Conservation (phyloP, 768 basidiomycete genomes). For the Amanita pallidorosea region DNA sequence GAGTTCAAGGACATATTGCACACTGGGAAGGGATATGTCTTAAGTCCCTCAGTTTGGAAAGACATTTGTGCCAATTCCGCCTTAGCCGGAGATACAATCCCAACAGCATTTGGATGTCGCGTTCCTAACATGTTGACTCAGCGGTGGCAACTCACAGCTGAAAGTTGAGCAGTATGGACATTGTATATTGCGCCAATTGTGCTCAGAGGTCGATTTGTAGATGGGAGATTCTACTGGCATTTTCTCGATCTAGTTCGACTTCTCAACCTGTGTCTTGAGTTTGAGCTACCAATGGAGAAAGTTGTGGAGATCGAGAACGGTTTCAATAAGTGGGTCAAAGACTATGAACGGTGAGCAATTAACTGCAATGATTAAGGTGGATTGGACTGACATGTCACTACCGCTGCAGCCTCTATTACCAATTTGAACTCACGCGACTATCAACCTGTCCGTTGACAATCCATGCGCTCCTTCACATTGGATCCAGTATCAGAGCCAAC, state of each 20-base stretch:
- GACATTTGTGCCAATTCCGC: no score
- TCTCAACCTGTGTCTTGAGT: constrained; percentile 24
- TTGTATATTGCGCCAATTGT: constrained; percentile 27
- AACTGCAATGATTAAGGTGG: background rate
- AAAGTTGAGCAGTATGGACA: no score
- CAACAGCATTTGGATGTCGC: no score
- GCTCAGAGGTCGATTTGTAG: constrained; percentile 19
- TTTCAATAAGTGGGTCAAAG: constrained; percentile 23
- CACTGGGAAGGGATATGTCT: no score
- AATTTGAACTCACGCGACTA: constrained; percentile 12
- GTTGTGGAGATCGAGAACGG: constrained; percentile 16
- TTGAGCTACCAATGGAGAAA: constrained; percentile 18
- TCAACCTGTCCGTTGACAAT: constrained; percentile 19
- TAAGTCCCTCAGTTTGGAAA: no score
- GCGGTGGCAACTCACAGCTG: no score
- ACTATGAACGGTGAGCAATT: constrained; percentile 25
- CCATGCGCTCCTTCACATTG: constrained; percentile 24
- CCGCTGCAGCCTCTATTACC: constrained; percentile 15
- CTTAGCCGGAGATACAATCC: no score
- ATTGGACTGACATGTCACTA: no score
- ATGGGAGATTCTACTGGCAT: constrained; percentile 27
- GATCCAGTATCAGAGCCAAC: constrained; percentile 16
- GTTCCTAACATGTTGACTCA: no score
- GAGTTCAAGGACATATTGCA: no score
- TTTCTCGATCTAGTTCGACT: constrained; percentile 28